These are phyloP conservation scores for Saturnispora zaruensis DNA, from an alignment of 805 yeast genomes.

Conservation along the genomic window DNA sequence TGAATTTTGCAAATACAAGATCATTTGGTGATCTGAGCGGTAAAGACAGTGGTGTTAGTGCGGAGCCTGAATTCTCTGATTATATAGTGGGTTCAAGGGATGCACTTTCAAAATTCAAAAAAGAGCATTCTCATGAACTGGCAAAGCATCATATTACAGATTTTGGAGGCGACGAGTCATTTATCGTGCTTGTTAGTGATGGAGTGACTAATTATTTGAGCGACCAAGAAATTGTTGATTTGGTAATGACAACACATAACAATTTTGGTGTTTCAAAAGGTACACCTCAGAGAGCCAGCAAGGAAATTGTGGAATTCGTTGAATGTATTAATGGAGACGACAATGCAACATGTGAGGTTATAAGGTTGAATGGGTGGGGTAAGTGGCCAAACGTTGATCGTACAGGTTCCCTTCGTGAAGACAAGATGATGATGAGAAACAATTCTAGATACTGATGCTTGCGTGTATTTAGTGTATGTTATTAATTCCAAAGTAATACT, in stretches of 20 bases:
- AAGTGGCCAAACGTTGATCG: constrained; percentile 80
- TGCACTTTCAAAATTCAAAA: constrained; percentile 29
- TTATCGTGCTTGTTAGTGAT: constrained; percentile 74
- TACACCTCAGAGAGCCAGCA: constrained; percentile 78
- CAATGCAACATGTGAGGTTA: constrained; percentile 85
- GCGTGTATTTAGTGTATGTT: not conserved
- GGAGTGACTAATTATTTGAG: constrained; percentile 75
- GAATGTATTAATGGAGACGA: constrained; percentile 88
- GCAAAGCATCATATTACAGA: constrained; percentile 21
- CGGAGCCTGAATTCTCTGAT: constrained; percentile 84
- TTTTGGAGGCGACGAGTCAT: constrained; percentile 81
- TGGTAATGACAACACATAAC: constrained; percentile 60
- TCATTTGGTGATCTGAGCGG: constrained; percentile 84
- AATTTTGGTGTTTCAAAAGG: constrained; percentile 61
- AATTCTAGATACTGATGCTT: not conserved
- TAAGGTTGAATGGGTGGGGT: constrained; percentile 87
- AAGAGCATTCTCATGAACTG: constrained; percentile 17
- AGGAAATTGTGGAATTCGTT: constrained; percentile 74
- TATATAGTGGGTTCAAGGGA: constrained; percentile 55
- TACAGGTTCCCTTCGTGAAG: constrained; percentile 75
- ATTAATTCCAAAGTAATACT: too few relatives aligned
- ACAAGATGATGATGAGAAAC: constrained; percentile 31
- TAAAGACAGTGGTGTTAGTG: constrained; percentile 75
- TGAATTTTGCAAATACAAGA: constrained; percentile 81
- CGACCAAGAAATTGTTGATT: constrained; percentile 88